These are phyloP conservation scores for Entomortierella lignicola DNA, from an alignment of 192 early-diverging fungal genomes.

Conservation along the genomic window DNA sequence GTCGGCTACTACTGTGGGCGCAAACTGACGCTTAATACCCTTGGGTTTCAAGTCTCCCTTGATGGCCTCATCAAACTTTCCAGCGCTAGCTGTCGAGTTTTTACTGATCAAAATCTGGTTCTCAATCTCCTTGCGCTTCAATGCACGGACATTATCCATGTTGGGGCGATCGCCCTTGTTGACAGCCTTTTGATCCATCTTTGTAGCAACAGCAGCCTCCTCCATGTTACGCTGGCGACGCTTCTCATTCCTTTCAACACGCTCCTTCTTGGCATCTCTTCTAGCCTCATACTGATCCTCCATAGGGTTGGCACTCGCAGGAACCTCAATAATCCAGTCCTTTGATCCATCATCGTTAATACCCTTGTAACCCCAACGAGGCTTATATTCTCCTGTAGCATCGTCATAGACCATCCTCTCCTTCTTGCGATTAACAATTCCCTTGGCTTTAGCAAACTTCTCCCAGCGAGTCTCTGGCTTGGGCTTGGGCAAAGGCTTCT, in stretches of 20 bases:
- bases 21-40: conserved; percentile 78
- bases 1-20: conserved; percentile 64
- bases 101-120: conserved; percentile 80
- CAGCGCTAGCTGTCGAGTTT: conserved; percentile 88
- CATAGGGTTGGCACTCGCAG: conserved; percentile 82
- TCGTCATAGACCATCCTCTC: conserved; percentile 89
- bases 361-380: conserved; percentile 91
- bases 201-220: conserved; percentile 71
- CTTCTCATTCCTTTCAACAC: conserved; percentile 89
- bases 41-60: conserved; percentile 89
- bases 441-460: conserved; percentile 97
- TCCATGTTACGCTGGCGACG: conserved; percentile 89
- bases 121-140: conserved; percentile 81
- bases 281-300: conserved; percentile 86
- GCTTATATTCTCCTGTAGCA: conserved; percentile 80
- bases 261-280: conserved; percentile 88
- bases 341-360: conserved; percentile 79
- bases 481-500: conserved; percentile 92
- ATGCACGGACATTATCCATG: conserved; percentile 63
- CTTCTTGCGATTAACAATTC: conserved; percentile 90
- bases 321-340: conserved; percentile 96
- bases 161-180: conserved; percentile 56
- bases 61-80: conserved; percentile 89
- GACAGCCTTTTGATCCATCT: conserved; percentile 61
- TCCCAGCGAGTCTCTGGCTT: conserved; percentile 97